Conservation (phyloP, 2,329 filamentous ascomycete genomes). For the Venturia oleaginea region DNA sequence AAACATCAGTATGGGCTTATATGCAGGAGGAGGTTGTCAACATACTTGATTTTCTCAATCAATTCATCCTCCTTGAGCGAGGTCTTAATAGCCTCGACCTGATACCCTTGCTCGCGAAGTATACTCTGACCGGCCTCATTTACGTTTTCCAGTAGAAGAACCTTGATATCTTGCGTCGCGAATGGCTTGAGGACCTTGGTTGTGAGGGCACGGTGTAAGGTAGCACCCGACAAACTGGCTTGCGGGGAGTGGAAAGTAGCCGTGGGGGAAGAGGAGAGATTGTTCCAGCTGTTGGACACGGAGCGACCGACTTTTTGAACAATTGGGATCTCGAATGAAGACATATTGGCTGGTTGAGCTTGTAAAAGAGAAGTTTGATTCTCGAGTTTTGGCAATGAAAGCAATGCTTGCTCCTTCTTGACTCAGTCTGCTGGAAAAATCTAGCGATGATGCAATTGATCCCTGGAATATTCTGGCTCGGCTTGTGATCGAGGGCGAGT, state of each 20-base stretch:
- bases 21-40: not conserved
- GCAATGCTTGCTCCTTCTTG: not conserved
- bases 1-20: not conserved
- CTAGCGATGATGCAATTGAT: not conserved
- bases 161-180: slow-evolving; percentile 91
- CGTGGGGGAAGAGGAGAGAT: slow-evolving; percentile 63
- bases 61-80: slow-evolving; percentile 87
- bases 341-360: not conserved
- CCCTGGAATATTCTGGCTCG: not conserved
- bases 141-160: slow-evolving; percentile 89
- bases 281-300: slow-evolving; percentile 28
- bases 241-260: slow-evolving; percentile 66
- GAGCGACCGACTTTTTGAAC: slow-evolving; percentile 18
- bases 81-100: slow-evolving; percentile 84
- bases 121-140: slow-evolving; percentile 84
- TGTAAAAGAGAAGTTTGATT: not conserved
- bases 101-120: slow-evolving; percentile 77
- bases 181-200: slow-evolving; percentile 88
- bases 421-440: not conserved
- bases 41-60: slow-evolving; percentile 87
- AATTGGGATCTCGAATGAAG: slow-evolving; percentile 14
- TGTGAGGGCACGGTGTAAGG: slow-evolving; percentile 29
- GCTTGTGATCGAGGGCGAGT: not conserved
- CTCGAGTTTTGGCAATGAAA: not conserved
- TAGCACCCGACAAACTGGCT: slow-evolving; percentile 44